phyloP scores from a whole-genome alignment of 345 rosid species.

The Dipteronia dyeriana region DNA sequence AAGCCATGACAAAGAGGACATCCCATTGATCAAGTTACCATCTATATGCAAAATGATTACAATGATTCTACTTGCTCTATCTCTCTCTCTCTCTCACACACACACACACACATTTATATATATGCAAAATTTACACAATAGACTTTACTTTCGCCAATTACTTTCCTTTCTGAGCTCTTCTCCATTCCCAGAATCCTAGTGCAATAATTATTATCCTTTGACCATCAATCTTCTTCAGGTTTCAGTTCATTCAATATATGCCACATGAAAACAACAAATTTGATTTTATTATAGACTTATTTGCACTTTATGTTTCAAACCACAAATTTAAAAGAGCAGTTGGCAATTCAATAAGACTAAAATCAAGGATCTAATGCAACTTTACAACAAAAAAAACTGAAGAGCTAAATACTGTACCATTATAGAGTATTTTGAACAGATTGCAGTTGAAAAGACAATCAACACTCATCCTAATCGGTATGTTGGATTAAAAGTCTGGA shows the following conservation, averaged over 20 bases:
- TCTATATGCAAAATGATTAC: neutral
- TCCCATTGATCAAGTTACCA: neutral
- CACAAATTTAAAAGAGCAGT: neutral
- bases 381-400: neutral
- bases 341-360: neutral
- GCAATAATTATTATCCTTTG: neutral
- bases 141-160: neutral
- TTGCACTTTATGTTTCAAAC: neutral
- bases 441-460: neutral
- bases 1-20: neutral
- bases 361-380: neutral
- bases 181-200: neutral
- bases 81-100: too few species aligned
- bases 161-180: neutral
- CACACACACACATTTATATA: too few species aligned
- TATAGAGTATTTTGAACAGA: neutral
- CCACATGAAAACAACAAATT: neutral
- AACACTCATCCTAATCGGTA: neutral
- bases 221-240: neutral
- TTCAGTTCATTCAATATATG: neutral
- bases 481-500: neutral
- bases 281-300: neutral
- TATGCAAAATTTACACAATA: neutral
- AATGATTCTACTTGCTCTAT: neutral
- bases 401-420: neutral